Evolutionary conservation across 345 rosid genomes (phyloP).

Genomic region (Ailanthus altissimus): DNA sequence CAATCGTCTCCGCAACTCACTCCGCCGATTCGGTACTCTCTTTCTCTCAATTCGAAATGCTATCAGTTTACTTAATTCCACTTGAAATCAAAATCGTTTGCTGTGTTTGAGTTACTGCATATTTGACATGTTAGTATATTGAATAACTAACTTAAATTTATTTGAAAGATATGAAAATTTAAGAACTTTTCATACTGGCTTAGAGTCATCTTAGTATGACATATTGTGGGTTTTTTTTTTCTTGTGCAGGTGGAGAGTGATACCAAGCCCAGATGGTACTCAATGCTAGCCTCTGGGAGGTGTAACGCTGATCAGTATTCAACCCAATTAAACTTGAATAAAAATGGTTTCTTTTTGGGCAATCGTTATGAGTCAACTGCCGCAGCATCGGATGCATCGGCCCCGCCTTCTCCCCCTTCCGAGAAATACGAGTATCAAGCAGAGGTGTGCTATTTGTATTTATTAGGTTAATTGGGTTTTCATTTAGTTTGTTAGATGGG

Average conservation of each 20-base stretch:
- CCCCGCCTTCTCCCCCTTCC: constrained; percentile 50
- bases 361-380: constrained; percentile 64
- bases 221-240: not conserved
- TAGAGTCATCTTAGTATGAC: not conserved
- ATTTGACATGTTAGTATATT: too few relatives aligned
- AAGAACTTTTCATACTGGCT: not conserved
- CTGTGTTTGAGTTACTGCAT: not conserved
- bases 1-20: constrained; percentile 40
- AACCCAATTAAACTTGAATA: constrained; percentile 32
- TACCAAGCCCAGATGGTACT: constrained; percentile 51
- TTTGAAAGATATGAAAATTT: too few relatives aligned
- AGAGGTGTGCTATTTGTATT: constrained; percentile 48
- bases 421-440: constrained; percentile 97
- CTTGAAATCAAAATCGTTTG: not conserved
- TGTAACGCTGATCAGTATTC: constrained; percentile 24
- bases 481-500: not conserved
- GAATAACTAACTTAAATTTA: too few relatives aligned
- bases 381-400: constrained; percentile 61
- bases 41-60: not conserved
- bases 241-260: constrained; percentile 51
- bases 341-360: constrained; percentile 42
- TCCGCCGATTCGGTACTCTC: constrained; percentile 40
- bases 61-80: too few relatives aligned
- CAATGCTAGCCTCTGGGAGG: constrained; percentile 48
- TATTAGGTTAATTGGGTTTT: not conserved